phyloP scores from a whole-genome alignment of 352 stramenopile species.

The Phytophthora pinifolia region DNA sequence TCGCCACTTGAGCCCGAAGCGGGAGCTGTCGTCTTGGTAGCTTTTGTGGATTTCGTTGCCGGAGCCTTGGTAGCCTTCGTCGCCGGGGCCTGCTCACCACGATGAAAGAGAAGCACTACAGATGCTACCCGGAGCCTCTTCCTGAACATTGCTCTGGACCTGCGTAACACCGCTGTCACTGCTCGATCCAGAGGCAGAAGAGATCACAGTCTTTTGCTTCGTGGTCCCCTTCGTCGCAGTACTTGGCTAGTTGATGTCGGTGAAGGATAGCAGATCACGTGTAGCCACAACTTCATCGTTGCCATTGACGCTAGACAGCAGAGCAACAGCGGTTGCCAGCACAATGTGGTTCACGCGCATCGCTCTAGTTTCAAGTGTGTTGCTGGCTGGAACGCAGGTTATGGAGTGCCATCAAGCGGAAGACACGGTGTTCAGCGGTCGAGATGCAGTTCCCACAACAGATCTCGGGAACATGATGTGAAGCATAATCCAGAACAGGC shows the following conservation, averaged over 20 bases:
- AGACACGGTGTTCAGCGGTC: neutral
- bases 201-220: neutral
- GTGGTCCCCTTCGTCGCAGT: neutral
- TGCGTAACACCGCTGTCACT: neutral
- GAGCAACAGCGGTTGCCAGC: slow-evolving; percentile 10
- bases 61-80: neutral
- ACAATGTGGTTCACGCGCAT: slow-evolving; percentile 18
- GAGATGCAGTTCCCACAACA: neutral
- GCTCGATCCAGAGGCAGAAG: slow-evolving; percentile 1
- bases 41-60: neutral
- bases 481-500: no score
- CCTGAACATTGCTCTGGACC: neutral
- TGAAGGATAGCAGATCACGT: neutral
- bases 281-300: neutral
- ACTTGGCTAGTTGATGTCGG: neutral
- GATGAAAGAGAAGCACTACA: slow-evolving; percentile 3
- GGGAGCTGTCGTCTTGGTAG: neutral
- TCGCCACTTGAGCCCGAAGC: slow-evolving; percentile 8
- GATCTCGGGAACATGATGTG: slow-evolving; percentile 3
- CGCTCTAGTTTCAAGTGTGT: slow-evolving; percentile 4
- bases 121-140: neutral
- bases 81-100: neutral
- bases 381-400: neutral
- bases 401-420: neutral
- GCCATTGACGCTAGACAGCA: slow-evolving; percentile 11